Evolutionary conservation across 2,329 filamentous ascomycete genomes (phyloP), one percentile per base, ranked within the genome.

Genomic region (Phaeosphaeria sp.): DNA sequence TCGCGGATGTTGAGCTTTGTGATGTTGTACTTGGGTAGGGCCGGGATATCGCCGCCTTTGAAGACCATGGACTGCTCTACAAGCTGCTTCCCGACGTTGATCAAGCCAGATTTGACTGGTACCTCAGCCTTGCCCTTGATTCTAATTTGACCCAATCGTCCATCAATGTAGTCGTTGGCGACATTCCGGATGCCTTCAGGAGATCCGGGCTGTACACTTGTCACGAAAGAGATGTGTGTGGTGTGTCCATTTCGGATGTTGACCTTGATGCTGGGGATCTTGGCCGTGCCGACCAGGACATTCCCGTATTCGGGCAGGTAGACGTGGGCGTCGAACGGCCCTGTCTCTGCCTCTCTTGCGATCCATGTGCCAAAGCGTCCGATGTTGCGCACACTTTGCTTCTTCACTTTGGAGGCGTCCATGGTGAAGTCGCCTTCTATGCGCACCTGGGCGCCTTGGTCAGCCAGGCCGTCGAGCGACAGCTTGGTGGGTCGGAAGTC

Each of bases 81-180:
- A 25, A 83, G 79, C 74, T 97, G 92, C 53, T 86, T 89, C 62
- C 94, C 93, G 21, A 98, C 82, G 45, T 86, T 86, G 59, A 98
- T 80, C 49, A 96, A 78, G 22, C 95, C 94, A 47, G 93, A 91
- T 74, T 88, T 92, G 55, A 98, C 78, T 30, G 84, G 83, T 39
- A 98, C 82, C 40, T 89, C 81, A 24, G 92, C 89, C 69, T 89
- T 90, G 44, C 90, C 94, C 53, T 88, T 83, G 15, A 98, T 81
- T 59, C 85, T 87, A 56, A 99, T 79, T 55, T 85, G 82, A 11
- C 87, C 85, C 56, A 98, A 81, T 53, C 87, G 89, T 40, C 93
- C 93, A 53, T 91, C 88, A 59, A 99, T 80, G 89, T 92, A 98
- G 75, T 97, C 91, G 74, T 95, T 92, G 47, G 91, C 92, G 61